phyloP scores from a whole-genome alignment of 2,329 filamentous ascomycete genomes.

The Hypoxylon sp. region DNA sequence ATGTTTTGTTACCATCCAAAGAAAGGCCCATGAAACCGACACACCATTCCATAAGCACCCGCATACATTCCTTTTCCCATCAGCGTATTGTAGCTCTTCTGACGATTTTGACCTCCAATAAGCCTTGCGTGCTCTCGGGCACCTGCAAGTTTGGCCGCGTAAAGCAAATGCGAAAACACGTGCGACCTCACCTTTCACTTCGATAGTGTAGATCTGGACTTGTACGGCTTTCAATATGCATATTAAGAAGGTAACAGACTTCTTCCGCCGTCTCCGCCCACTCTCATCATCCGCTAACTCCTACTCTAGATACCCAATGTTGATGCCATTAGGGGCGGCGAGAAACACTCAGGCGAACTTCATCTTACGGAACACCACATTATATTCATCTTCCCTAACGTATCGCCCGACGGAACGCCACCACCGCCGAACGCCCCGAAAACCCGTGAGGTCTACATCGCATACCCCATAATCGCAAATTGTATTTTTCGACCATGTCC shows the following conservation, averaged over 20 bases:
- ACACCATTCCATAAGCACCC: slow-evolving; percentile 10
- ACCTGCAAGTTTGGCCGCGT: slow-evolving; percentile 28
- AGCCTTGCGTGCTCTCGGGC: slow-evolving; percentile 30
- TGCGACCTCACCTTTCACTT: slow-evolving; percentile 24
- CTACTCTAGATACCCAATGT: slow-evolving; percentile 70
- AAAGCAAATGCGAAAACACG: slow-evolving; percentile 46
- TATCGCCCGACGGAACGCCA: slow-evolving; percentile 43
- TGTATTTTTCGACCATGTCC: slow-evolving; percentile 84
- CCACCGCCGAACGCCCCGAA: slow-evolving; percentile 49
- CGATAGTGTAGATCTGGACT: slow-evolving; percentile 18
- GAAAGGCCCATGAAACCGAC: slow-evolving; percentile 11
- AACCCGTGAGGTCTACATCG: slow-evolving; percentile 85
- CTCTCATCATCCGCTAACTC: slow-evolving; percentile 37
- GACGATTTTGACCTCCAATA: slow-evolving; percentile 5
- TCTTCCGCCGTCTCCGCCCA: slow-evolving; percentile 15
- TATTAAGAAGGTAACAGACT: slow-evolving; percentile 50
- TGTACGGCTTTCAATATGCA: slow-evolving; percentile 48
- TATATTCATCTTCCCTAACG: slow-evolving; percentile 55
- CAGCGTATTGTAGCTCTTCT: slow-evolving; percentile 6
- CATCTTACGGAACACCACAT: slow-evolving; percentile 75
- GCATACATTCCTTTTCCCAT: slow-evolving; percentile 12
- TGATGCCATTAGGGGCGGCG: slow-evolving; percentile 71
- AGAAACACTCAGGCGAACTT: slow-evolving; percentile 69
- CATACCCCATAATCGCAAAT: slow-evolving; percentile 89
- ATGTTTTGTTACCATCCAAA: slow-evolving; percentile 24